A percentile compares a stretch with the other conserved stretches of the same genome.
These are phyloP conservation scores for Sugiyamaella grinbergsii DNA, from an alignment of 1,139 yeast genomes.

Conservation along the genomic window DNA sequence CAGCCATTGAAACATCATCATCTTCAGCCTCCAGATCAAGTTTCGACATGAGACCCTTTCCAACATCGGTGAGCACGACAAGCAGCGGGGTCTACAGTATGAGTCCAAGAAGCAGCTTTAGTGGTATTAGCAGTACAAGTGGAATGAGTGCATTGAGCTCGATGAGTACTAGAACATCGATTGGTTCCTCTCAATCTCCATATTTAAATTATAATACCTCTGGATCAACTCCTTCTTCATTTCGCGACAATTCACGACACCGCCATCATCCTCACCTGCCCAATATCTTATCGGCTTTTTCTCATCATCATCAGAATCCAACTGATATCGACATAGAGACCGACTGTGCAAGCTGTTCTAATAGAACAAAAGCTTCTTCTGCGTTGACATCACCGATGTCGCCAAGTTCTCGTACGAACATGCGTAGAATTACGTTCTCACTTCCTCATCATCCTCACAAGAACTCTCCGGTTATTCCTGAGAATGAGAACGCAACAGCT, in stretches of 20 bases:
- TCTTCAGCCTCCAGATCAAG: background rate
- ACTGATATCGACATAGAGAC: background rate
- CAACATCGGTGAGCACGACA: slow-evolving; percentile 8
- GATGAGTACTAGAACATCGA: slow-evolving; percentile 6
- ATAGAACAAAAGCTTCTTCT: background rate
- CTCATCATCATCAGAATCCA: slow-evolving; percentile 7
- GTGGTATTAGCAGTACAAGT: background rate
- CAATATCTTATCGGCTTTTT: slow-evolving; percentile 18
- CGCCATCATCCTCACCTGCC: slow-evolving; percentile 15
- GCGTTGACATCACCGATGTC: background rate
- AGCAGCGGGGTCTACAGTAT: background rate
- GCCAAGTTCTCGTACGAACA: slow-evolving; percentile 3
- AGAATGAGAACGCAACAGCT: background rate
- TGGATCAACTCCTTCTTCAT: background rate
- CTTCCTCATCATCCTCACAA: slow-evolving; percentile 11
- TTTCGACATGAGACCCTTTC: background rate
- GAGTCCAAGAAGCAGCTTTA: background rate
- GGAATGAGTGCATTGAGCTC: slow-evolving; percentile 11
- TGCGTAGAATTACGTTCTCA: slow-evolving; percentile 11
- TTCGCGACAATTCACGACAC: background rate
- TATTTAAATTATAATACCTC: background rate
- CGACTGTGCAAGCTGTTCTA: background rate
- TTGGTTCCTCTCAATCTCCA: slow-evolving; percentile 1
- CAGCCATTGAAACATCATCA: background rate
- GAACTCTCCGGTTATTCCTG: background rate